phyloP scores from a whole-genome alignment of 768 basidiomycete genomes.

The Panellus pusillus region DNA sequence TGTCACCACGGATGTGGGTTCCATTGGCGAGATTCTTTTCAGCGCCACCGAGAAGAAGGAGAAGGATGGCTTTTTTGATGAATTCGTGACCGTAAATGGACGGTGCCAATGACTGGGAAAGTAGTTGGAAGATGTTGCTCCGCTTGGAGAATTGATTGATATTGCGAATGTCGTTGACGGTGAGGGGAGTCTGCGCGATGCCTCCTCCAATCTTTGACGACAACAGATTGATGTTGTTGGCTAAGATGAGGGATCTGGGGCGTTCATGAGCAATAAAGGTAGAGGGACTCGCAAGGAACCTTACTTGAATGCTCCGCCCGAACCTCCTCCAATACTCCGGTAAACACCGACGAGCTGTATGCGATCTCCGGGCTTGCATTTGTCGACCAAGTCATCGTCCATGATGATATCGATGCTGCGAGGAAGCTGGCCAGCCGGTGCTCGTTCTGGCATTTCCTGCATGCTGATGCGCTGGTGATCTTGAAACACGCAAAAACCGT shows the following conservation, averaged over 20 bases:
- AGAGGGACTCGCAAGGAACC: conserved; percentile 23
- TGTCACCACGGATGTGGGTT: conserved; percentile 98
- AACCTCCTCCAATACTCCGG: conserved; percentile 90
- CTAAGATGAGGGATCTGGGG: conserved; percentile 83
- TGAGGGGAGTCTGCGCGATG: conserved; percentile 88
- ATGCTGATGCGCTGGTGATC: conserved; percentile 98
- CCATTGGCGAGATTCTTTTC: conserved; percentile 98
- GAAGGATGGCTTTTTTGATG: conserved; percentile 91
- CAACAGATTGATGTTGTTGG: conserved; percentile 92
- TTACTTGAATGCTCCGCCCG: conserved; percentile 92
- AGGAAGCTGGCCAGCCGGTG: conserved; percentile 95
- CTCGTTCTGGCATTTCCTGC: conserved; percentile 99
- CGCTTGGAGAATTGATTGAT: conserved; percentile 94
- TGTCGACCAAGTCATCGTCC: conserved; percentile 96
- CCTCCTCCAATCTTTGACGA: conserved; percentile 95
- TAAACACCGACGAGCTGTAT: conserved; percentile 96
- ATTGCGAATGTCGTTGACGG: conserved; percentile 90
- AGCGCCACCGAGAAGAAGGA: conserved; percentile 92
- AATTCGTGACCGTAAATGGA: conserved; percentile 96
- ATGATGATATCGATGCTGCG: conserved; percentile 94
- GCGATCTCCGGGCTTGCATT: conserved; percentile 96
- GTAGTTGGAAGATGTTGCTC: conserved; percentile 80
- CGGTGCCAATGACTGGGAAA: conserved; percentile 94
- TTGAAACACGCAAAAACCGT: conserved; percentile 85
- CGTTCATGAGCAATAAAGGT: conserved; percentile 14